Percentiles rank a stretch among this genome's conserved stretches.
Evolutionary conservation across 108 stramenopile genomes (phyloP).

Genomic region (Stephanodiscus triporus): DNA sequence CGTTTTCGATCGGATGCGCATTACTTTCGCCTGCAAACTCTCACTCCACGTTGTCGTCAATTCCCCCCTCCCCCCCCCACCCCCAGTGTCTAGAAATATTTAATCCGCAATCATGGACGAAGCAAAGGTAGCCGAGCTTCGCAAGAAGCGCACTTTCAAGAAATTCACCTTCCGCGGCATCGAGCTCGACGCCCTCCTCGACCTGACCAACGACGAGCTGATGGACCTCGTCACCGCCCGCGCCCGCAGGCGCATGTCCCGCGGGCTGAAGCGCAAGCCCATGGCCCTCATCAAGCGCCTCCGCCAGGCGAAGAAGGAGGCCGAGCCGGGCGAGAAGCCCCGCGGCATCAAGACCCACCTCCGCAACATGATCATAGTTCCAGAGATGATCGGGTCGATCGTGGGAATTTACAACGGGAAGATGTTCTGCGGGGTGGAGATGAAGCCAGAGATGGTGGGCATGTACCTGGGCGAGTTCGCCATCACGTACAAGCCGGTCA

Average conservation of each 20-base stretch:
- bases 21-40: neutral
- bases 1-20: neutral
- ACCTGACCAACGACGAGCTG: conserved; percentile 98
- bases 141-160: conserved; percentile 99
- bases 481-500: conserved; percentile 98
- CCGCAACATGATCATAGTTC: conserved; percentile 99
- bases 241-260: conserved; percentile 97
- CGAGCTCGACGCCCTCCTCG: conserved; percentile 97
- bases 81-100: neutral
- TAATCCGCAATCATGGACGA: conserved; percentile 80
- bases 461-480: conserved; percentile 99
- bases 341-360: conserved; percentile 99
- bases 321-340: conserved; percentile 96
- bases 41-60: too few species aligned
- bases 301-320: conserved; percentile 99
- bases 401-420: conserved; percentile 99
- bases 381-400: conserved; percentile 99
- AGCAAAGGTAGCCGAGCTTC: conserved; percentile 96
- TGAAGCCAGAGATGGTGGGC: conserved; percentile 99
- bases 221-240: conserved; percentile 96
- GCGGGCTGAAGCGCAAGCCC: conserved; percentile 98
- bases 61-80: neutral
- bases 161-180: conserved; percentile 99
- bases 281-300: conserved; percentile 99
- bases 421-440: conserved; percentile 98